These are phyloP conservation scores for Porphyra umbilicalis DNA, from an alignment of 31 red algal genomes.

Conservation along the genomic window DNA sequence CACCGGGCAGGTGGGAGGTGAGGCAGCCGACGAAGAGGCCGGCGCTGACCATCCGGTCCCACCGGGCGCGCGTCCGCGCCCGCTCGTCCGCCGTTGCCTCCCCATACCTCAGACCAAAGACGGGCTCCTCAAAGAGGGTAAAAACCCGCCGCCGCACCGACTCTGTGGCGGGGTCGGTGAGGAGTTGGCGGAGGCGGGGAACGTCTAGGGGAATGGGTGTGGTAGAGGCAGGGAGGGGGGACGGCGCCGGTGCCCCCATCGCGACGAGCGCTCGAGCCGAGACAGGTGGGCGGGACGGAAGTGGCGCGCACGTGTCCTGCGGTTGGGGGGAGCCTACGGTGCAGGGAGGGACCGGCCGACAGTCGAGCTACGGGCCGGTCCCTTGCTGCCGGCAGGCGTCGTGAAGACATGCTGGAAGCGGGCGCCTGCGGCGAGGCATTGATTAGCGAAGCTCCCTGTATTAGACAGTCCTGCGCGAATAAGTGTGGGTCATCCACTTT, in stretches of 20 bases:
- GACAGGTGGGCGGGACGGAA: neutral
- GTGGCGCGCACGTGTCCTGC: too few species aligned
- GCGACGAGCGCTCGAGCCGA: neutral
- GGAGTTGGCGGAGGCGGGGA: neutral
- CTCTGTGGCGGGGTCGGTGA: neutral
- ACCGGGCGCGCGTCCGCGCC: slow-evolving; percentile 22
- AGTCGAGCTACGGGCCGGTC: too few species aligned
- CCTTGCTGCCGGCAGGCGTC: too few species aligned
- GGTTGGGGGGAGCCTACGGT: too few species aligned
- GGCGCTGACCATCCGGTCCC: slow-evolving; percentile 8
- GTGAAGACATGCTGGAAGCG: too few species aligned
- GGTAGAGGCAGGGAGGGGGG: neutral
- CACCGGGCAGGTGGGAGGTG: neutral
- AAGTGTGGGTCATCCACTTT: too few species aligned
- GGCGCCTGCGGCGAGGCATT: too few species aligned
- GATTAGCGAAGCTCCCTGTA: too few species aligned
- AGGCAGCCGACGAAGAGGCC: slow-evolving; percentile 10
- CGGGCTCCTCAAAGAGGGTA: slow-evolving; percentile 24
- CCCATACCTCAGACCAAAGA: slow-evolving; percentile 42
- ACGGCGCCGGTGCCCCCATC: neutral
- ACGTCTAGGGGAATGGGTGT: neutral
- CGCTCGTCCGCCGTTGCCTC: slow-evolving; percentile 34
- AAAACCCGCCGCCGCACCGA: slow-evolving; percentile 9
- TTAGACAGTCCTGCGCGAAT: too few species aligned
- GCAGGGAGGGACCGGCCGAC: too few species aligned